These are phyloP conservation scores for Graphiopsis chlorocephala DNA, from an alignment of 2,329 filamentous ascomycete species.

Conservation along the genomic window DNA sequence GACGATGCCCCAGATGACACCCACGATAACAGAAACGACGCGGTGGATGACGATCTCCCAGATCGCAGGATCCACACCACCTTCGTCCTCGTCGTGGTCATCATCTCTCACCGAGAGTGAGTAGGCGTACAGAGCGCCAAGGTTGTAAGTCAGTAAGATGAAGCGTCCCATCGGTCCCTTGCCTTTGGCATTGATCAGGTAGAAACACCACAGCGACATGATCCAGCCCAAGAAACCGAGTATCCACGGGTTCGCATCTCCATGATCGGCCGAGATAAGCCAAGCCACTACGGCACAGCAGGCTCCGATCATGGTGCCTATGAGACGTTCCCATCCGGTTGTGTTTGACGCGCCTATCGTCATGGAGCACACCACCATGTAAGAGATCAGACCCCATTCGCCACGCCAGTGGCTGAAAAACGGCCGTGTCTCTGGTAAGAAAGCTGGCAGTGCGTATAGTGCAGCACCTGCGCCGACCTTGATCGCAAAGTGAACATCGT, in stretches of 20 bases:
- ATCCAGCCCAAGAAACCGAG: slow-evolving; percentile 81
- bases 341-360: slow-evolving; percentile 95
- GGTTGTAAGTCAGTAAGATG: slow-evolving; percentile 92
- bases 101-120: slow-evolving; percentile 76
- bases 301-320: slow-evolving; percentile 82
- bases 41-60: slow-evolving; percentile 84
- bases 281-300: slow-evolving; percentile 72
- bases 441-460: slow-evolving; percentile 85
- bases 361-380: slow-evolving; percentile 98
- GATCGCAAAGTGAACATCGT: slow-evolving; percentile 75
- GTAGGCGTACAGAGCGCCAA: slow-evolving; percentile 91
- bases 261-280: slow-evolving; percentile 57
- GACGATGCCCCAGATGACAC: slow-evolving; percentile 88
- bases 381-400: slow-evolving; percentile 94
- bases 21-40: slow-evolving; percentile 79
- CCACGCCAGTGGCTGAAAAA: slow-evolving; percentile 86
- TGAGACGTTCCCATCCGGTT: slow-evolving; percentile 79
- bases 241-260: slow-evolving; percentile 66
- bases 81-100: slow-evolving; percentile 81
- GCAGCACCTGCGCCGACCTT: slow-evolving; percentile 91
- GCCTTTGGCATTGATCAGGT: slow-evolving; percentile 78
- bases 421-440: slow-evolving; percentile 72
- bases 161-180: slow-evolving; percentile 91
- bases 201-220: slow-evolving; percentile 76
- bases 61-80: slow-evolving; percentile 78